Base-by-base conservation (phyloP, 78 protist genomes). In the Dictyostelium capitatum region DNA sequence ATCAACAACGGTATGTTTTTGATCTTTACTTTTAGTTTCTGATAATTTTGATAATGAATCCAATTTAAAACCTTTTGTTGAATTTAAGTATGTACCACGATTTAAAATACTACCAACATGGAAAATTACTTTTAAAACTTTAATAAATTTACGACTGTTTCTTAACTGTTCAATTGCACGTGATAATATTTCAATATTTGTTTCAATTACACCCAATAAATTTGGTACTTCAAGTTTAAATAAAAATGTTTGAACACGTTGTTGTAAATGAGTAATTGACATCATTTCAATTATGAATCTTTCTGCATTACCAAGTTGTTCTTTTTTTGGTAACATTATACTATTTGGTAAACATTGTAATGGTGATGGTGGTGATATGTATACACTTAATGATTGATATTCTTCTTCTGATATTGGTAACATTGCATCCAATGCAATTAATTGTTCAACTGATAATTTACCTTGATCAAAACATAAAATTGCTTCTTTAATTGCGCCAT, bases 371-470 rank as follows among this genome's bases (percentile, higher is more conserved):
- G 43, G 43, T 84, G 83, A 17, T 43, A 32, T 19, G 47, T 32
- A 87, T 1, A 50, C 10, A 20, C 54, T 23, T 19, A 87, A 79
- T 30, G 11, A 20, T 17, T 17, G 43, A 6, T 37, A n/a, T 7
- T 87, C 93, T 54, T 87, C 84, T 19, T 87, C 93, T 14, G 93
- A 75, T 11, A 87, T 73, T 17, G 93, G 93, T 25, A 87, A 51
- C 93, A 87, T 87, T 7, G 93, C 93, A 50, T 87, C 93, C 46
- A 87, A 47, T 7, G 93, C 93, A 50, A 87, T 87, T 79, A 87
- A 77, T 62, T 87, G 93, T 37, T 87, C 93, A 11, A 87, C 43
- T 4, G 93, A 77, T n/a, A 87, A 57, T 41, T 65, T 74, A 12
- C 23, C 25, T 9, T 87, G 79, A 46, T 87, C 93, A 48, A 47